Percentiles rank a stretch among this genome's conserved stretches.
These are phyloP conservation scores for Cladophialophora bantiana DNA, from an alignment of 2,329 filamentous ascomycete species.

Conservation along the genomic window DNA sequence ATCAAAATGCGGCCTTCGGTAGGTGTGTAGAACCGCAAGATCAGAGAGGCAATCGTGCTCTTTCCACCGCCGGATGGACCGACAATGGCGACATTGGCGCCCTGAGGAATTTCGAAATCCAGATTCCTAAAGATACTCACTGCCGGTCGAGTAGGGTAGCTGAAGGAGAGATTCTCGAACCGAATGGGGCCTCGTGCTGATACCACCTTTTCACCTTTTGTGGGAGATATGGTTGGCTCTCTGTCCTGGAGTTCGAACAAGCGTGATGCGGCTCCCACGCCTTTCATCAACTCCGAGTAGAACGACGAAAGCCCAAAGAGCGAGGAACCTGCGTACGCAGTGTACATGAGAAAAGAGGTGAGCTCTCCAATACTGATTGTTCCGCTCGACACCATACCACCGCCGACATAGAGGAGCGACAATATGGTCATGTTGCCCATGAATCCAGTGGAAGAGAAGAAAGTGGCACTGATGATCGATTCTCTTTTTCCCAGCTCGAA, in stretches of 20 bases:
- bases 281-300: conserved; percentile 99
- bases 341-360: conserved; percentile 98
- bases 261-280: conserved; percentile 93
- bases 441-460: conserved; percentile 86
- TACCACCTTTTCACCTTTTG: conserved; percentile 76
- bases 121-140: conserved; percentile 90
- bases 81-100: conserved; percentile 94
- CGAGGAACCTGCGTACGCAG: conserved; percentile 82
- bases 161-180: conserved; percentile 85
- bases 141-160: conserved; percentile 91
- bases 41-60: conserved; percentile 89
- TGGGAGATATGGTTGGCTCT: conserved; percentile 83
- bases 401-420: conserved; percentile 86
- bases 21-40: conserved; percentile 90
- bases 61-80: conserved; percentile 96
- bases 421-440: conserved; percentile 97
- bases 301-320: conserved; percentile 94
- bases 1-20: conserved; percentile 79
- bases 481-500: conserved; percentile 88
- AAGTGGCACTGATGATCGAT: conserved; percentile 85
- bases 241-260: conserved; percentile 96
- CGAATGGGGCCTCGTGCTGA: conserved; percentile 88
- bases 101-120: conserved; percentile 88
- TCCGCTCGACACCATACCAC: conserved; percentile 85
- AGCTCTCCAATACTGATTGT: conserved; percentile 89